These are phyloP conservation scores for Limtongia smithiae DNA, from an alignment of 805 yeast species.

Conservation along the genomic window DNA sequence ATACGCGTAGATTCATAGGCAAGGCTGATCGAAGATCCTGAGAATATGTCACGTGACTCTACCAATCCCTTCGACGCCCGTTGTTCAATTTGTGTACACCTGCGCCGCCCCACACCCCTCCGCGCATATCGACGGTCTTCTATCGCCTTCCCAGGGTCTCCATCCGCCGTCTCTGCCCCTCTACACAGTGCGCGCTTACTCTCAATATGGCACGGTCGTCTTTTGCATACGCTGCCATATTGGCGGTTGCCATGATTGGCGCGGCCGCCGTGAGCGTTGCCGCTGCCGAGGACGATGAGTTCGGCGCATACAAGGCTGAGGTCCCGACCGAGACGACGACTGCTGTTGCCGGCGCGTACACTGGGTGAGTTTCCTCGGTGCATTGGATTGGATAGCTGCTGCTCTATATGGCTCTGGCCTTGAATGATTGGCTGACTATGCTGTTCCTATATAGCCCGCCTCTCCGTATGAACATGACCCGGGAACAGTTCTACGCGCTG, in stretches of 20 bases:
- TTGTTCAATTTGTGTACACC: too few relatives aligned
- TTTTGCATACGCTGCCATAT: neutral
- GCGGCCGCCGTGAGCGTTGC: too few relatives aligned
- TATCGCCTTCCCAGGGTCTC: too few relatives aligned
- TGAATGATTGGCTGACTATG: neutral
- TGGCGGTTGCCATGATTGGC: neutral
- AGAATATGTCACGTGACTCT: too few relatives aligned
- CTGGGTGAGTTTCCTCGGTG: neutral
- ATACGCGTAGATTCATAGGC: too few relatives aligned
- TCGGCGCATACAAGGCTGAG: neutral
- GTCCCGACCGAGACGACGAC: neutral
- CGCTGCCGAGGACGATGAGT: neutral
- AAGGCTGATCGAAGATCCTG: too few relatives aligned
- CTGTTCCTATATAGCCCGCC: neutral
- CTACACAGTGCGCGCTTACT: too few relatives aligned
- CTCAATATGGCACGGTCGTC: neutral
- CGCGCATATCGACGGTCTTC: too few relatives aligned
- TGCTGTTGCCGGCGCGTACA: neutral
- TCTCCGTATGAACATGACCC: conserved; percentile 17
- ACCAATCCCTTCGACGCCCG: too few relatives aligned
- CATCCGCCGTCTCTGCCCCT: too few relatives aligned
- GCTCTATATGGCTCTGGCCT: neutral
- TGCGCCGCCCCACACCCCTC: too few relatives aligned
- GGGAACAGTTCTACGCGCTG: conserved; percentile 57
- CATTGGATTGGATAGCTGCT: neutral